Evolutionary conservation across 176 grass and related monocot species (phyloP).

Genomic region (Rhipidocladum racemiflorum): DNA sequence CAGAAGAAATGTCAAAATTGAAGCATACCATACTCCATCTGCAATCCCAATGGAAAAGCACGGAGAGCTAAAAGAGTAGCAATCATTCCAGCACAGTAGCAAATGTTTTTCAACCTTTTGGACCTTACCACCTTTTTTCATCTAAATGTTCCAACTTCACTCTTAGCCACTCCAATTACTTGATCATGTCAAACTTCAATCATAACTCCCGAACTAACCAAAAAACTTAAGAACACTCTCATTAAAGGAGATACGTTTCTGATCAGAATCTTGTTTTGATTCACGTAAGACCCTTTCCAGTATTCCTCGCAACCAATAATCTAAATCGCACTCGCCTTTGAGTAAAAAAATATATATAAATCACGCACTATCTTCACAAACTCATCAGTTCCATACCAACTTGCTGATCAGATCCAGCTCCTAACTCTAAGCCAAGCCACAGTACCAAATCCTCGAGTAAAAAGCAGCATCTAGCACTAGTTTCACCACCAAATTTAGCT

Average conservation of each 20-base stretch:
- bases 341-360: not conserved
- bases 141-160: not conserved
- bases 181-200: not conserved
- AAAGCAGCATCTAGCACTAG: not conserved
- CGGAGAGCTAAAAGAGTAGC: not conserved
- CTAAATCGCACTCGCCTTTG: not conserved
- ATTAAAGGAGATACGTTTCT: not conserved
- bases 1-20: not conserved
- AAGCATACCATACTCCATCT: not conserved
- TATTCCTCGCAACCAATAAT: not conserved
- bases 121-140: not conserved
- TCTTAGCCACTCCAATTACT: not conserved
- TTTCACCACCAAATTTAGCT: not conserved
- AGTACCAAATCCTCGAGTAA: not conserved
- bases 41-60: not conserved
- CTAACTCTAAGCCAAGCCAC: not conserved
- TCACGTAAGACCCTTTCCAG: not conserved
- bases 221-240: not conserved
- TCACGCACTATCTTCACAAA: not conserved
- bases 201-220: not conserved
- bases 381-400: not conserved
- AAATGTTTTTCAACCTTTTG: not conserved
- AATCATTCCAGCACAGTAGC: not conserved
- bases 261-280: not conserved
- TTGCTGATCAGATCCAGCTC: not conserved